phyloP scores from a whole-genome alignment of 805 yeast genomes.

The Candida oleophila region DNA sequence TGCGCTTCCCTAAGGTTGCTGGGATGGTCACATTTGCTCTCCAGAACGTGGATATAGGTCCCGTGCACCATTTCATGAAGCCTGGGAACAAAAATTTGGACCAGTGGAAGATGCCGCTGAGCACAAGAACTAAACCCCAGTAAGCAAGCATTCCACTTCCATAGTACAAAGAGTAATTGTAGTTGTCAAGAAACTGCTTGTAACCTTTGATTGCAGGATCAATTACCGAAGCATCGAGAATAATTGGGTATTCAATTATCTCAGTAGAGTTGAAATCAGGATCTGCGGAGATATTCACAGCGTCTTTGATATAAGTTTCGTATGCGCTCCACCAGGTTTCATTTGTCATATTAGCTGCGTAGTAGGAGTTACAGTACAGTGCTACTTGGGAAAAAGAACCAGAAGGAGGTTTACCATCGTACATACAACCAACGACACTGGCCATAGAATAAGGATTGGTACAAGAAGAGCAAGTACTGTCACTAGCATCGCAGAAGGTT shows the following conservation, averaged over 20 bases:
- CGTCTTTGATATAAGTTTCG: too few relatives aligned
- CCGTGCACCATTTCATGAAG: slow-evolving; percentile 17
- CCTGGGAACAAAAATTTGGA: slow-evolving; percentile 26
- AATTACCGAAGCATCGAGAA: neutral
- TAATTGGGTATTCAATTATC: slow-evolving; percentile 9
- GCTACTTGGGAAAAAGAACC: neutral
- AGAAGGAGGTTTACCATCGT: slow-evolving; percentile 4
- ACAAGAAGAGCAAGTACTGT: slow-evolving; percentile 22
- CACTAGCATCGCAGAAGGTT: slow-evolving; percentile 7
- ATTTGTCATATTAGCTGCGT: slow-evolving; percentile 17
- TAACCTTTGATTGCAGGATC: slow-evolving; percentile 16
- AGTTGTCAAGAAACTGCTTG: slow-evolving; percentile 41
- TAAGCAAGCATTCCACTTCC: slow-evolving; percentile 33
- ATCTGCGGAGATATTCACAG: too few relatives aligned
- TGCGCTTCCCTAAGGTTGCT: slow-evolving; percentile 28
- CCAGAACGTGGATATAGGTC: slow-evolving; percentile 27
- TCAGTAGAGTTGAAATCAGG: slow-evolving; percentile 20
- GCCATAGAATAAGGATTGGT: slow-evolving; percentile 25
- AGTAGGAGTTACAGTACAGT: neutral
- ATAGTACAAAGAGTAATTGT: slow-evolving; percentile 43
- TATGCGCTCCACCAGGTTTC: slow-evolving; percentile 16
- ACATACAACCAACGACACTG: slow-evolving; percentile 27
- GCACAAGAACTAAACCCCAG: slow-evolving; percentile 28
- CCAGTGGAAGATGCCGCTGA: slow-evolving; percentile 30
- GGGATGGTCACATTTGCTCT: slow-evolving; percentile 39